Base-by-base conservation (phyloP, 192 early-diverging fungal genomes). In the Ambispora gerdemannii region DNA sequence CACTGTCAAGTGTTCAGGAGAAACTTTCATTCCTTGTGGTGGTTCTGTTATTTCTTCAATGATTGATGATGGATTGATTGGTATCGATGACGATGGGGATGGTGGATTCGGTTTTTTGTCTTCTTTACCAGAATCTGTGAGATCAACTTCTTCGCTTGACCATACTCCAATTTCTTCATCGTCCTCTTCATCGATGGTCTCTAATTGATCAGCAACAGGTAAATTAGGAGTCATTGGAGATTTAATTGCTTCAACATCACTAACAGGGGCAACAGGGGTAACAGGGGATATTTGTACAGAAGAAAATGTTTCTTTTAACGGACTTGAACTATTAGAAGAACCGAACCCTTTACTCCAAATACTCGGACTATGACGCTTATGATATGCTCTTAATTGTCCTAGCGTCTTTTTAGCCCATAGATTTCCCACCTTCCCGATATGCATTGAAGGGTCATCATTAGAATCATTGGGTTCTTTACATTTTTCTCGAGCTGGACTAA, bases 61-160 rank as follows among this genome's bases (percentile, higher is more conserved):
- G 1, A 70, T 59, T n/a, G 25, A 2, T 20, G 55, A 30, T 1
- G 36, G 27, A 70, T 59, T 60, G 6, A 53, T 20, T 34, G 50
- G 51, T 53, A 43, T 33, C 50, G 17, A 30, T 28, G 3, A n/a
- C 15, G 65, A 67, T 13, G 50, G 30, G 3, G 65, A 36, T 3
- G 56, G 10, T 1, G 35, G n/a, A 38, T 1, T 6, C 4, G 22
- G 20, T 38, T 36, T 53, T 22, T 70, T 70, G 2, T 70, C 68
- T 15, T 58, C 67, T 24, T n/a, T 24, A 11, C 52, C 28, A 3
- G 55, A 27, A 49, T 59, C 68, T 32, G 68, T 70, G 10, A 70
- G n/a, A 60, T 70, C 68, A 30, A 70, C 68, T 43, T 70, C 68
- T 50, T 70, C 68, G 31, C 68, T 70, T 49, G 68, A 70, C 68